Conservation (phyloP, 257 asterid species). For the Cordia subcordata region DNA sequence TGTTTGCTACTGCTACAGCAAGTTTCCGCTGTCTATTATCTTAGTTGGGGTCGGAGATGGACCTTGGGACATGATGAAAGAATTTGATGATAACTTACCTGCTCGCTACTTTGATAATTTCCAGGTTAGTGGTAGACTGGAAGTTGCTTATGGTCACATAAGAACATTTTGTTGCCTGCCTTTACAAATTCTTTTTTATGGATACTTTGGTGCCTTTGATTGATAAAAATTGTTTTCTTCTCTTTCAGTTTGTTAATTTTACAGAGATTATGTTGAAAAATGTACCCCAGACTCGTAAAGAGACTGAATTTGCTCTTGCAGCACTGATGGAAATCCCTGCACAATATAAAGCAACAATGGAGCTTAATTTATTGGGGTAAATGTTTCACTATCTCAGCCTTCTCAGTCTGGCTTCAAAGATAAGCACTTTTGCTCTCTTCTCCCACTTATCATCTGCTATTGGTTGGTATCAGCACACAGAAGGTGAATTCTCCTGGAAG, state of each 20-base stretch:
- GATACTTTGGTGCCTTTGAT: neutral
- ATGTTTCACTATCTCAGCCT: neutral
- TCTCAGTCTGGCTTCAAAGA: neutral
- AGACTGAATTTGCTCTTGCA: constrained; percentile 92
- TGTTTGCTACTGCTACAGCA: constrained; percentile 43
- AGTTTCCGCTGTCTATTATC: constrained; percentile 80
- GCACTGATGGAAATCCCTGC: constrained; percentile 94
- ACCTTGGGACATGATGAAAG: constrained; percentile 99
- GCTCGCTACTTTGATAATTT: constrained; percentile 90
- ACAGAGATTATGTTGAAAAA: constrained; percentile 85
- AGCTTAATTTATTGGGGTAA: constrained; percentile 88
- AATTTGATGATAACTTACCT: constrained; percentile 95
- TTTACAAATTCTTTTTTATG: no score
- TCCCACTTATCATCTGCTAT: constrained; percentile 1
- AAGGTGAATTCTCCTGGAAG: constrained; percentile 51
- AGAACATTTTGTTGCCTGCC: neutral
- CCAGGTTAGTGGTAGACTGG: constrained; percentile 53
- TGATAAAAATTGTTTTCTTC: constrained; percentile 3
- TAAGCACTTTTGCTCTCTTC: neutral
- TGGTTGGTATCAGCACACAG: constrained; percentile 34
- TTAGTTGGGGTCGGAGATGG: constrained; percentile 99
- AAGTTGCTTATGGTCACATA: neutral
- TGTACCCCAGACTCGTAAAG: constrained; percentile 64
- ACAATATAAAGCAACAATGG: constrained; percentile 93
- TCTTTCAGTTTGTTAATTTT: constrained; percentile 83